A percentile compares a stretch with the other conserved stretches of the same genome.
These are phyloP conservation scores for Neofusicoccum ribis DNA, from an alignment of 2,329 filamentous ascomycete species.

Conservation along the genomic window DNA sequence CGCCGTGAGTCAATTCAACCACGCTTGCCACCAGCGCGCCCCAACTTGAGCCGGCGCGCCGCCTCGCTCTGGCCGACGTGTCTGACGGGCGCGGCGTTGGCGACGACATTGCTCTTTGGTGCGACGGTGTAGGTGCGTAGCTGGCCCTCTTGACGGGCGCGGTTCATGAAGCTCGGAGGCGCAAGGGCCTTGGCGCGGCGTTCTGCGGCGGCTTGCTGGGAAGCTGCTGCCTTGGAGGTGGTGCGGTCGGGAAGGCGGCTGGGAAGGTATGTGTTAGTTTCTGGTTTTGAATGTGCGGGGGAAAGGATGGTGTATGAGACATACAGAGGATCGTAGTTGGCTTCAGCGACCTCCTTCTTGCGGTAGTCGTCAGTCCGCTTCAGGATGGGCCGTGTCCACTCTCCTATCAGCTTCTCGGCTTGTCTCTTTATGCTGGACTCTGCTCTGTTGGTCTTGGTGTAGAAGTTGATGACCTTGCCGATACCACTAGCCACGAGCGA, in stretches of 20 bases:
- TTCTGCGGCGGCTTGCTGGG: slow-evolving; percentile 27
- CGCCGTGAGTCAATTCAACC: neutral
- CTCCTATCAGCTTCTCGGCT: slow-evolving; percentile 86
- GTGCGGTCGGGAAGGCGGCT: slow-evolving; percentile 32
- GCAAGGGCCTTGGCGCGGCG: slow-evolving; percentile 28
- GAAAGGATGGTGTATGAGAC: slow-evolving; percentile 10
- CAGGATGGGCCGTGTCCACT: slow-evolving; percentile 94
- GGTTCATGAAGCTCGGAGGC: slow-evolving; percentile 51
- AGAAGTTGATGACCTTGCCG: slow-evolving; percentile 94
- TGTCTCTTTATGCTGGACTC: slow-evolving; percentile 88
- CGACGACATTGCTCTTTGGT: slow-evolving; percentile 53
- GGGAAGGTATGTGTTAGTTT: slow-evolving; percentile 23
- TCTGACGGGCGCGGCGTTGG: neutral
- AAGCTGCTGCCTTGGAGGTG: slow-evolving; percentile 31
- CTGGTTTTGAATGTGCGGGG: neutral
- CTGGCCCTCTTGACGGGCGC: slow-evolving; percentile 60
- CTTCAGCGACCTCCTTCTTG: slow-evolving; percentile 70
- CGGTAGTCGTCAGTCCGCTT: slow-evolving; percentile 94
- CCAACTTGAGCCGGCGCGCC: slow-evolving; percentile 14
- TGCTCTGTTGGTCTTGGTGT: slow-evolving; percentile 90
- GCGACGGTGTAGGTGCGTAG: slow-evolving; percentile 63
- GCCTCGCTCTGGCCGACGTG: slow-evolving; percentile 6
- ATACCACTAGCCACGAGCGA: slow-evolving; percentile 86
- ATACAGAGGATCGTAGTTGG: slow-evolving; percentile 60
- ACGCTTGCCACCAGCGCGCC: slow-evolving; percentile 11